Conservation (phyloP, 371 early-diverging fungal species). For the Mucor piriformis region DNA sequence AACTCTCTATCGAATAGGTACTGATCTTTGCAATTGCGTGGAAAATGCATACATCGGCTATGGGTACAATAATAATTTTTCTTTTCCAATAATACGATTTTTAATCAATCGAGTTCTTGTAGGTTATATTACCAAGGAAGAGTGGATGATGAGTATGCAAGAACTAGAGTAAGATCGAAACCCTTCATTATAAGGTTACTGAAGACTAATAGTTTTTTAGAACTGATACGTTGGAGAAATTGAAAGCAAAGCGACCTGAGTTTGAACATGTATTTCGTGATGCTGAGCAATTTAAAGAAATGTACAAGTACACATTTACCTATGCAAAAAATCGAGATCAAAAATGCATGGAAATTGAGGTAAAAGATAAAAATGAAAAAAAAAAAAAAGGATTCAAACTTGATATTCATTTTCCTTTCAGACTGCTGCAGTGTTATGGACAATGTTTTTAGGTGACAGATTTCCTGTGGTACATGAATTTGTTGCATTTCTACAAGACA, state of each 20-base stretch:
- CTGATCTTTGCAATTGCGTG: conserved; percentile 64
- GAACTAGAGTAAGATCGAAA: conserved; percentile 56
- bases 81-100: neutral
- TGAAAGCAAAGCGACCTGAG: conserved; percentile 43
- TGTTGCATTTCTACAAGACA: conserved; percentile 57
- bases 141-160: conserved; percentile 72
- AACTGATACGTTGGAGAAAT: conserved; percentile 56
- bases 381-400: too few relatives aligned
- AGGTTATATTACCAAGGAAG: conserved; percentile 67
- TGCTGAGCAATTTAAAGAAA: conserved; percentile 57
- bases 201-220: conserved; percentile 29
- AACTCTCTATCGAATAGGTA: too few relatives aligned
- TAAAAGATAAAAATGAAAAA: conserved; percentile 24
- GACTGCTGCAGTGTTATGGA: conserved; percentile 64
- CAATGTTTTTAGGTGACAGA: conserved; percentile 48
- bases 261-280: conserved; percentile 50
- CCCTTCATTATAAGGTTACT: neutral
- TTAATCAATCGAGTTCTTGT: neutral
- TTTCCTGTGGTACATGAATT: conserved; percentile 57
- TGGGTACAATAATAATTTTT: conserved; percentile 52
- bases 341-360: conserved; percentile 71
- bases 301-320: conserved; percentile 70
- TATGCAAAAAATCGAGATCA: conserved; percentile 72
- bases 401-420: too few relatives aligned
- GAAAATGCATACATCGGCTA: conserved; percentile 61